Percentiles rank a stretch among this genome's conserved stretches.
phyloP scores from a whole-genome alignment of 805 yeast genomes.

The Grigorovia yakushimaensis region DNA sequence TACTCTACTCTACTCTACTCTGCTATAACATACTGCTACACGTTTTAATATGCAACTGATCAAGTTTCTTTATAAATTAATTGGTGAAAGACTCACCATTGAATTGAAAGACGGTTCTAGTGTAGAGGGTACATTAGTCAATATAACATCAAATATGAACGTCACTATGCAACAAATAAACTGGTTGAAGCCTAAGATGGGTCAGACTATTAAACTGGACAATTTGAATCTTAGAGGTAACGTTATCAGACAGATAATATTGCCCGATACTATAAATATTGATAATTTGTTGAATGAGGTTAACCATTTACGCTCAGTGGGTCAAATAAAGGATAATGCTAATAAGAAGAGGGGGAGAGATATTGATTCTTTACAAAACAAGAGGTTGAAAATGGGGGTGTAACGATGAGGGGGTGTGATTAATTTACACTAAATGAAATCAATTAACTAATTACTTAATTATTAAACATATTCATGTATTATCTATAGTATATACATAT shows the following conservation, averaged over 20 bases:
- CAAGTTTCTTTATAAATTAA: constrained; percentile 31
- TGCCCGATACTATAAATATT: constrained; percentile 79
- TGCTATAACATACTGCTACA: no score
- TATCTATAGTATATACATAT: no score
- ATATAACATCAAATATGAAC: constrained; percentile 89
- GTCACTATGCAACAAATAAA: constrained; percentile 74
- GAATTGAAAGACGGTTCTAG: constrained; percentile 88
- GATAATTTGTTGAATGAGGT: constrained; percentile 40
- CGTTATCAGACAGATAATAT: constrained; percentile 69
- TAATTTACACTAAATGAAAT: no score
- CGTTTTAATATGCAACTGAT: constrained; percentile 29
- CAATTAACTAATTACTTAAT: no score
- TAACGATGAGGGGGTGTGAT: no score
- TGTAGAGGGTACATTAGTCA: constrained; percentile 71
- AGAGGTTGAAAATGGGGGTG: constrained; percentile 30
- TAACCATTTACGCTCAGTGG: constrained; percentile 20
- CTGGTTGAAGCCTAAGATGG: constrained; percentile 18
- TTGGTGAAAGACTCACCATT: constrained; percentile 68
- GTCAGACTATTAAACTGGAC: constrained; percentile 37
- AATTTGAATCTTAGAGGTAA: constrained; percentile 82
- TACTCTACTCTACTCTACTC: no score
- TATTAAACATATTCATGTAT: no score
- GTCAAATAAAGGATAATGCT: constrained; percentile 18
- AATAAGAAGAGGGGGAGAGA: constrained; percentile 20
- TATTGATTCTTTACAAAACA: constrained; percentile 14